Evolutionary conservation across 352 stramenopile species (phyloP).

Genomic region (Pythium oligandrum): DNA sequence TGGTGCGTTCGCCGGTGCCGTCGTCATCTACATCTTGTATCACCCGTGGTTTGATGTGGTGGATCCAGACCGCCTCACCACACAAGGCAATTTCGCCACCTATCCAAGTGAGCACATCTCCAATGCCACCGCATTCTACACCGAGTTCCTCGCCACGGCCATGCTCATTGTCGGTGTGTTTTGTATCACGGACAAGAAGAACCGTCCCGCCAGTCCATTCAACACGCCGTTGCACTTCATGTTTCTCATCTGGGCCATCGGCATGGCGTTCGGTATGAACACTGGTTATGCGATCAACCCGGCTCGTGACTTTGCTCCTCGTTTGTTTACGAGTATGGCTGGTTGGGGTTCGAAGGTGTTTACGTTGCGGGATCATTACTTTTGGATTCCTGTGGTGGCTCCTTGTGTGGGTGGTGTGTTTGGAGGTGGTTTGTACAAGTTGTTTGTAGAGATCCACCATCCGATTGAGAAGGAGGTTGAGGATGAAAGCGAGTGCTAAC

Average conservation of each 20-base stretch:
- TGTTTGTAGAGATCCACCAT: conserved; percentile 56
- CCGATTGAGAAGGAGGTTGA: too few relatives aligned
- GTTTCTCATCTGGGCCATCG: conserved; percentile 32
- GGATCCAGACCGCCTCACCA: too few relatives aligned
- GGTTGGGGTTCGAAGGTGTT: conserved; percentile 57
- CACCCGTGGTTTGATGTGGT: too few relatives aligned
- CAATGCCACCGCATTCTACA: too few relatives aligned
- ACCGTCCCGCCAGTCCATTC: conserved; percentile 14
- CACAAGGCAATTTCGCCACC: too few relatives aligned
- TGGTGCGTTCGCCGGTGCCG: too few relatives aligned
- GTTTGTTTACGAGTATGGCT: conserved; percentile 37
- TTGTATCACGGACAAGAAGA: conserved; percentile 20
- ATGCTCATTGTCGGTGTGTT: too few relatives aligned
- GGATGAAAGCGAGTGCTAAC: too few relatives aligned
- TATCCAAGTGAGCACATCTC: too few relatives aligned
- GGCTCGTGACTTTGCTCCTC: conserved; percentile 42
- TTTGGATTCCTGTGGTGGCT: conserved; percentile 50
- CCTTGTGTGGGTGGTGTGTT: conserved; percentile 35
- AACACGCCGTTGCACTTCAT: conserved; percentile 22
- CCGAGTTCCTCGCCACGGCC: too few relatives aligned
- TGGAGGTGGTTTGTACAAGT: conserved; percentile 36
- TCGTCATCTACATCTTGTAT: too few relatives aligned
- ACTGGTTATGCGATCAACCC: conserved; percentile 46
- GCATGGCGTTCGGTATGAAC: conserved; percentile 33
- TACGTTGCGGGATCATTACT: conserved; percentile 44